A percentile compares a stretch with the other conserved stretches of the same genome.
Conservation (phyloP, 2,329 filamentous ascomycete genomes). For the Fusarium subtropicale region DNA sequence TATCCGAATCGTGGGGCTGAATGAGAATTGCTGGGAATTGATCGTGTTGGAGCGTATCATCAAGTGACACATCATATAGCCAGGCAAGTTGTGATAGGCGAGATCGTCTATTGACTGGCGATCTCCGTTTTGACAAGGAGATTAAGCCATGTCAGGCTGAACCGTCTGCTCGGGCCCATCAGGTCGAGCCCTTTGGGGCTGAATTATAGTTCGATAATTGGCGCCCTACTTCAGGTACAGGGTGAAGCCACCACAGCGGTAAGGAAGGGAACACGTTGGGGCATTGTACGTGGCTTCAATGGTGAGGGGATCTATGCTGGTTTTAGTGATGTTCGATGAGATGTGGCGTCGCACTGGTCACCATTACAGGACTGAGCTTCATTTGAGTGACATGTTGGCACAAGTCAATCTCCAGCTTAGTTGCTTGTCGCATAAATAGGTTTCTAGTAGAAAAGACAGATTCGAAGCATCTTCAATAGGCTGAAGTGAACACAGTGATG, state of each 20-base stretch:
- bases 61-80: neutral
- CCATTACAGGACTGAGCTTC: neutral
- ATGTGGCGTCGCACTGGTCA: neutral
- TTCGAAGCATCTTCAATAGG: neutral
- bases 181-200: slow-evolving; percentile 22
- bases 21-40: neutral
- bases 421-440: accelerated
- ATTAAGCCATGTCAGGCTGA: neutral
- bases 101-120: neutral
- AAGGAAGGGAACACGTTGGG: neutral
- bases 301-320: neutral
- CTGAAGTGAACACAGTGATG: neutral
- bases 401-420: neutral
- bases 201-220: slow-evolving; percentile 19
- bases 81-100: neutral
- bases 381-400: neutral
- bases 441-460: neutral
- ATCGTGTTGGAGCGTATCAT: neutral
- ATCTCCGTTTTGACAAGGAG: slow-evolving; percentile 23
- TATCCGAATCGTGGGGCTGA: neutral
- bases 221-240: slow-evolving; percentile 26
- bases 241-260: neutral
- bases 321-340: neutral
- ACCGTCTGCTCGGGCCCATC: neutral
- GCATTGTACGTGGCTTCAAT: no score